These are phyloP conservation scores for Pilatotrama ljubarskyi DNA, from an alignment of 768 basidiomycete species.

Conservation along the genomic window DNA sequence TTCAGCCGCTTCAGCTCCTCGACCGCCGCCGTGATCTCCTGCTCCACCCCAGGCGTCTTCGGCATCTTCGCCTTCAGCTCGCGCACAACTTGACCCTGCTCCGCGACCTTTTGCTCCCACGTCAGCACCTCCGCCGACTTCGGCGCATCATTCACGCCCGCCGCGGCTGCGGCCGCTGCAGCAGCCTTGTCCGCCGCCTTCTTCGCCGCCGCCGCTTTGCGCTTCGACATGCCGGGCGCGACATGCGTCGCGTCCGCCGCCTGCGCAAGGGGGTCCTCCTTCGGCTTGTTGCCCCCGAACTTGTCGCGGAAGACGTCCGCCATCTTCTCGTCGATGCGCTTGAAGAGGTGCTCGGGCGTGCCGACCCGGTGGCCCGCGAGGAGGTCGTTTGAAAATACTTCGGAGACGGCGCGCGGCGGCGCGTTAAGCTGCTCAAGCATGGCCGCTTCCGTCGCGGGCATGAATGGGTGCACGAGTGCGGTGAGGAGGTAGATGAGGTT, in stretches of 20 bases:
- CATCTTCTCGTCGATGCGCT: slow-evolving; percentile 90
- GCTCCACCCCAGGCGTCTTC: slow-evolving; percentile 61
- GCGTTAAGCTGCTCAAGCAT: slow-evolving; percentile 90
- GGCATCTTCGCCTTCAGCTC: slow-evolving; percentile 64
- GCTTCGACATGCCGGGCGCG: slow-evolving; percentile 51
- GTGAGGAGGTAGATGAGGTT: slow-evolving; percentile 93
- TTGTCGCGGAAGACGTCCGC: slow-evolving; percentile 76
- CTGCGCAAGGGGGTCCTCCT: slow-evolving; percentile 39
- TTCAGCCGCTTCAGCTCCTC: slow-evolving; percentile 67
- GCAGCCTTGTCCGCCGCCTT: slow-evolving; percentile 45
- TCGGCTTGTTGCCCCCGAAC: slow-evolving; percentile 69
- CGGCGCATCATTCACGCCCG: slow-evolving; percentile 45
- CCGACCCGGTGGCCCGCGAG: slow-evolving; percentile 85
- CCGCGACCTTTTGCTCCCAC: slow-evolving; percentile 71
- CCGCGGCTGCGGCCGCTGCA: slow-evolving; percentile 30
- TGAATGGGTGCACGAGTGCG: slow-evolving; percentile 89
- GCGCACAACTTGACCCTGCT: slow-evolving; percentile 76
- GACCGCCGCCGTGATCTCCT: slow-evolving; percentile 60
- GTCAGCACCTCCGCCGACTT: slow-evolving; percentile 74
- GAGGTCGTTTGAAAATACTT: slow-evolving; percentile 74
- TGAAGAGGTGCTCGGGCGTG: slow-evolving; percentile 88
- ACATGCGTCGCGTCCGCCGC: slow-evolving; percentile 43
- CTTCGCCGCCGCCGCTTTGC: slow-evolving; percentile 49
- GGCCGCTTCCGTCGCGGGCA: slow-evolving; percentile 84
- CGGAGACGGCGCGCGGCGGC: slow-evolving; percentile 78